Conservation (phyloP, 306 rosid species). For the Begonia loranthoides region DNA sequence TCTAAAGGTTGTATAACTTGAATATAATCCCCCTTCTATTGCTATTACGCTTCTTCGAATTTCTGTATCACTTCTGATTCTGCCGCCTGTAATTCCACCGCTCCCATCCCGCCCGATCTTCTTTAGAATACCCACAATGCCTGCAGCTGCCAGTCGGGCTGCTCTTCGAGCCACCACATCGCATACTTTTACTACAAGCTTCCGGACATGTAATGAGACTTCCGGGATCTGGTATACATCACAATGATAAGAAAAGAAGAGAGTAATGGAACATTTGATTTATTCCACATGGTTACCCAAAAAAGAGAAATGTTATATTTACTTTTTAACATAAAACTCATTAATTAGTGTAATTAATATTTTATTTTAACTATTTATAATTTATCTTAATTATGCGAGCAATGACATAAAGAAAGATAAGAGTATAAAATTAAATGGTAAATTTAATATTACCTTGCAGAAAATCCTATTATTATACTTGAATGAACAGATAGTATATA, state of each 20-base stretch:
- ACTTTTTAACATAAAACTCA: no score
- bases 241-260: neutral
- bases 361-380: neutral
- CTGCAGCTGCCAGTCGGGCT: slow-evolving; percentile 83
- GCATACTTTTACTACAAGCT: slow-evolving; percentile 59
- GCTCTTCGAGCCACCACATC: slow-evolving; percentile 80
- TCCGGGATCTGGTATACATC: slow-evolving; percentile 44
- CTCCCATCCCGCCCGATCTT: slow-evolving; percentile 87
- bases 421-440: no score
- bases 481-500: no score
- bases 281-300: neutral
- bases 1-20: slow-evolving; percentile 51
- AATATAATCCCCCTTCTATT: slow-evolving; percentile 68
- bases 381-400: no score
- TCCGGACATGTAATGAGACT: slow-evolving; percentile 53
- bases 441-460: no score
- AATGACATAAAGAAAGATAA: no score
- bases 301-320: no score
- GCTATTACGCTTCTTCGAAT: slow-evolving; percentile 69
- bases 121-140: slow-evolving; percentile 76
- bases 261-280: neutral
- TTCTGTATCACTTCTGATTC: slow-evolving; percentile 44
- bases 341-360: no score
- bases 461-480: no score
- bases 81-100: slow-evolving; percentile 66